Base-by-base conservation (phyloP, 345 rosid genomes). In the Kernera saxatilis region DNA sequence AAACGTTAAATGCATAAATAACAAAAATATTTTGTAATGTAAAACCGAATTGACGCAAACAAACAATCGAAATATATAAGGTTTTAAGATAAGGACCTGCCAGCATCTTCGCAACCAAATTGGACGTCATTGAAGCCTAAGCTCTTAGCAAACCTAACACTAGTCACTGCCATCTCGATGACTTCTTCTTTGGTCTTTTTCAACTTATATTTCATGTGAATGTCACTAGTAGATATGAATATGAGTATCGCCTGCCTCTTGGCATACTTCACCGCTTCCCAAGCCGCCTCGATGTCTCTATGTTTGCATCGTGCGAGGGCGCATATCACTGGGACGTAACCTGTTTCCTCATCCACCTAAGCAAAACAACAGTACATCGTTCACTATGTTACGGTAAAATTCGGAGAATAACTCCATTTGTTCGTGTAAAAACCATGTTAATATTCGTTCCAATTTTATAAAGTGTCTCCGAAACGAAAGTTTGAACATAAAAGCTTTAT, bases 51-150 rank as follows among this genome's bases (percentile, higher is more conserved):
- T 39, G 22, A 39, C 11, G 33, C 23, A 18, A 8, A 2, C 2
- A 64, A 49, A 45, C 15, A 30, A 10, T 9, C 35, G 9, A 39
- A 3, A 27, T 25, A 58, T 27, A 59, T 18, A 29, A 33, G 17
- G 17, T 14, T 40, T 51, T 9, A 39, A 29, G 22, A 62, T 8
- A 44, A 23, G 3, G 69, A 93, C 82, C 98, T 93, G 80, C 94
- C 92, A 22, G 94, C 98, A 69, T 93, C 98, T 73, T 91, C 96
- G 1, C 96, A 88, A 72, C 97, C 90, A 70, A 93, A 80, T 78
- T 87, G 87, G 14, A 93, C 79, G 61, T 93, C 97, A 2, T 80
- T 65, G 74, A 95, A 93, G 5, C 96, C 98, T 77, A 93, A 80
- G 73, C 84, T 84, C 69, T 87, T 75, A 4, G 95, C 94, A 22